These are phyloP conservation scores for Zanthoxylum bungeanum DNA, from an alignment of 345 rosid species.

Conservation along the genomic window DNA sequence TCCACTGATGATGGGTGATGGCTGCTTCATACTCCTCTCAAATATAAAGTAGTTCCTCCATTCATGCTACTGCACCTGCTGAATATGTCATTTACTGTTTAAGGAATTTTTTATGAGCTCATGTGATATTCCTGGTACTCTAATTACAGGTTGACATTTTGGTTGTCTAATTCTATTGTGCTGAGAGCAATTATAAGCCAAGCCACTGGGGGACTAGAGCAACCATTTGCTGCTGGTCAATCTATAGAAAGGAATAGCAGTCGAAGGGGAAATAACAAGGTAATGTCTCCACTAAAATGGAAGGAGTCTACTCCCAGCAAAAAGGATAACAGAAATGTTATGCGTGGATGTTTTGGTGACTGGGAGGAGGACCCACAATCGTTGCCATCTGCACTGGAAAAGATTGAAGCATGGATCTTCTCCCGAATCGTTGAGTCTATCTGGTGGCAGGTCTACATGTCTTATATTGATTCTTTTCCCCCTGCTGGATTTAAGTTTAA, in stretches of 20 bases:
- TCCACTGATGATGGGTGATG: not conserved
- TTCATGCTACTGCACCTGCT: not conserved
- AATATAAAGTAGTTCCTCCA: slow-evolving; percentile 2
- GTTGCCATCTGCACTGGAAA: slow-evolving; percentile 67
- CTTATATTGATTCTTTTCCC: slow-evolving; percentile 10
- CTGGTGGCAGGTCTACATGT: slow-evolving; percentile 99
- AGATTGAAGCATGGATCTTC: slow-evolving; percentile 93
- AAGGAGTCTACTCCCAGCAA: slow-evolving; percentile 42
- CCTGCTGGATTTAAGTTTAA: not conserved
- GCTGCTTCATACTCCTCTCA: not conserved
- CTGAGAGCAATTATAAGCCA: slow-evolving; percentile 69
- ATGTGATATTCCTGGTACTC: not conserved
- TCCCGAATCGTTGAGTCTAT: slow-evolving; percentile 79
- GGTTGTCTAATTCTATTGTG: slow-evolving; percentile 84
- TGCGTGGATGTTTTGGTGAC: slow-evolving; percentile 30
- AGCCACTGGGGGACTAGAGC: slow-evolving; percentile 33
- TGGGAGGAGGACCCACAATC: slow-evolving; percentile 63
- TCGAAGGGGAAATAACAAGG: slow-evolving; percentile 35
- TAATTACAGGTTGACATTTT: slow-evolving; percentile 76
- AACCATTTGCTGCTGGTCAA: slow-evolving; percentile 31
- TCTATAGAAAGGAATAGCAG: slow-evolving; percentile 29
- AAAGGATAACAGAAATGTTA: slow-evolving; percentile 34
- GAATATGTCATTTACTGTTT: not conserved
- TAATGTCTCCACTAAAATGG: slow-evolving; percentile 55
- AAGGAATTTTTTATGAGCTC: slow-evolving; percentile 6